Evolutionary conservation across 2,329 filamentous ascomycete species (phyloP).

Genomic region (Aspergillus awamori): DNA sequence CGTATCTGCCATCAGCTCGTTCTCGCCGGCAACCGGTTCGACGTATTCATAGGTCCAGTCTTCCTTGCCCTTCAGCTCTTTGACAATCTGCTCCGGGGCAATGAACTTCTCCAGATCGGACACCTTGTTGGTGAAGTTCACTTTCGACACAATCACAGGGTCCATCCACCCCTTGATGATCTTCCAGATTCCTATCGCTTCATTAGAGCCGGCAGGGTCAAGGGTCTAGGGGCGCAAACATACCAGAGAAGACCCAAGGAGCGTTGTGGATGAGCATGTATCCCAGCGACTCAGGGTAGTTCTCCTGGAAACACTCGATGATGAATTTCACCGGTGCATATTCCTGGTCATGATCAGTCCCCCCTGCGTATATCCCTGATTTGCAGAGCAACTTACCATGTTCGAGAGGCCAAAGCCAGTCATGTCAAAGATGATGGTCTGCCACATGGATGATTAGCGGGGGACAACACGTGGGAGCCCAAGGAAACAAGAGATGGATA

Average conservation of each 20-base stretch:
- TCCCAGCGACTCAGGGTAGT: constrained; percentile 93
- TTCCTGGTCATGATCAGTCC: constrained; percentile 56
- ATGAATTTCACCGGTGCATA: constrained; percentile 97
- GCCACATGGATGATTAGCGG: not conserved
- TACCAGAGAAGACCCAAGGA: constrained; percentile 87
- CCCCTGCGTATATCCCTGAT: too few species aligned
- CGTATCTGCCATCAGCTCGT: constrained; percentile 69
- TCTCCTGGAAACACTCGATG: constrained; percentile 97
- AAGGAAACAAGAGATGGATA: not conserved
- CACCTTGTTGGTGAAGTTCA: constrained; percentile 81
- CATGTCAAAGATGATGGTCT: constrained; percentile 95
- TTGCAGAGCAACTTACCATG: constrained; percentile 64
- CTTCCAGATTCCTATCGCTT: constrained; percentile 74
- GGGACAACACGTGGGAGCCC: not conserved
- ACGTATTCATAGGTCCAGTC: constrained; percentile 79
- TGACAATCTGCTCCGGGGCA: constrained; percentile 66
- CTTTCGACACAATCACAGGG: constrained; percentile 89
- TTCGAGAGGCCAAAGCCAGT: constrained; percentile 90
- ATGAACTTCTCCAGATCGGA: constrained; percentile 78
- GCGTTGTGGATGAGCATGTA: constrained; percentile 89
- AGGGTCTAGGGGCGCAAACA: constrained; percentile 23
- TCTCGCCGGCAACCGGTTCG: constrained; percentile 75
- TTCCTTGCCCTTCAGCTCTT: constrained; percentile 80
- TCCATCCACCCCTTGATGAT: constrained; percentile 95
- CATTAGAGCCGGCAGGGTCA: not conserved